phyloP scores from a whole-genome alignment of 2,329 filamentous ascomycete species.

The Aureobasidium leucospermi region DNA sequence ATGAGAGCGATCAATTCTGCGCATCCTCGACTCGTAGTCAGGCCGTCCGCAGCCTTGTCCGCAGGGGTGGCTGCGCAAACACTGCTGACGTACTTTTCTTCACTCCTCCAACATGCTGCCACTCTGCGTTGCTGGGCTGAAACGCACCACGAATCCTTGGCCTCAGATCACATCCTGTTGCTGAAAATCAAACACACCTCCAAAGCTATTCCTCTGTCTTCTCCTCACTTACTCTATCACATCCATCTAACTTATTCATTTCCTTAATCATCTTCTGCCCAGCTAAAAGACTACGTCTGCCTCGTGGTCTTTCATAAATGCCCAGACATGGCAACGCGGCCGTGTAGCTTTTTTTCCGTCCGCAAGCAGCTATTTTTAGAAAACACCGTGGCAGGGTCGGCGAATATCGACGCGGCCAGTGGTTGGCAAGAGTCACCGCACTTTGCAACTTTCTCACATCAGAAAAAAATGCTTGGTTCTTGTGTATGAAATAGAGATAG shows the following conservation, averaged over 20 bases:
- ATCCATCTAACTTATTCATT: neutral
- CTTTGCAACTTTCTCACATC: neutral
- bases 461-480: neutral
- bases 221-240: neutral
- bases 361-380: neutral
- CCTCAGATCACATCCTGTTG: neutral
- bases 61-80: slow-evolving; percentile 7
- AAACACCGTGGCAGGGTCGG: neutral
- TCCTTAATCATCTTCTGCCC: neutral
- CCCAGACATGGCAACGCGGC: slow-evolving; percentile 6
- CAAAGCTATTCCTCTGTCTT: neutral
- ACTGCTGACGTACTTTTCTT: slow-evolving; percentile 6
- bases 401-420: neutral
- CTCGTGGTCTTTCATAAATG: neutral
- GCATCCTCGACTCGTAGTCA: slow-evolving; percentile 7
- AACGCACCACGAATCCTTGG: slow-evolving; percentile 5
- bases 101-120: neutral
- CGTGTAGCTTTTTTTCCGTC: neutral
- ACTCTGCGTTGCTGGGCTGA: neutral
- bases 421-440: too few species aligned
- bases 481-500: neutral
- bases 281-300: neutral
- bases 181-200: neutral
- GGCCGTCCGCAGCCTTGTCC: neutral
- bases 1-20: neutral